Evolutionary conservation across 2,329 filamentous ascomycete genomes (phyloP).

Genomic region (Hymenoscyphus repandus): DNA sequence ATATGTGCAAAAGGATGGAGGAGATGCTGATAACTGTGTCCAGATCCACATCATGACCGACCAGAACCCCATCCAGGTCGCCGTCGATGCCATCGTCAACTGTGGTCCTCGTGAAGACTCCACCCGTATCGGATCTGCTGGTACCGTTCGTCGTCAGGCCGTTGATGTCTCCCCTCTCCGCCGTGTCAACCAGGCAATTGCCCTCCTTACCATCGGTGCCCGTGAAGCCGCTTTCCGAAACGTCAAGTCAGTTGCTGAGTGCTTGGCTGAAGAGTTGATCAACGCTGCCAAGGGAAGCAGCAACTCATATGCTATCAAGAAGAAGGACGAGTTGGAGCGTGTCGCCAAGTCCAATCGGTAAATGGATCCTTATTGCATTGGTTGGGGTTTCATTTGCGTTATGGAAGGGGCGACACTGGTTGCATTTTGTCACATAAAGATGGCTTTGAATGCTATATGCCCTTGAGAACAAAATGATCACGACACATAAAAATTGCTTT

Average conservation of each 20-base stretch:
- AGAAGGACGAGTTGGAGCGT: constrained; percentile 99
- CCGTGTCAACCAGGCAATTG: constrained; percentile 99
- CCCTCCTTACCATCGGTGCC: constrained; percentile 97
- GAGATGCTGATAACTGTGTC: constrained; percentile 16
- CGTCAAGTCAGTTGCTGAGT: constrained; percentile 99
- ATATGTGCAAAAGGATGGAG: constrained; percentile 5
- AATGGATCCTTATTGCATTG: constrained; percentile 41
- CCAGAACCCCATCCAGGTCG: constrained; percentile 99
- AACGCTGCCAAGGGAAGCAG: constrained; percentile 99
- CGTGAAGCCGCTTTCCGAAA: constrained; percentile 99
- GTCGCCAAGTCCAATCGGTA: constrained; percentile 99
- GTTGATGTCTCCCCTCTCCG: constrained; percentile 99
- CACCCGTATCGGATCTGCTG: constrained; percentile 98
- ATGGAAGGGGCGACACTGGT: constrained; percentile 26
- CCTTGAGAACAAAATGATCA: constrained; percentile 5
- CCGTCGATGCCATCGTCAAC: constrained; percentile 99
- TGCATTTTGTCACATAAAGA: constrained; percentile 32
- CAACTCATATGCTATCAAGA: constrained; percentile 99
- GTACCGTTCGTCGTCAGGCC: constrained; percentile 99
- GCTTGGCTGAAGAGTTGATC: constrained; percentile 99
- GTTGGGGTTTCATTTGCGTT: constrained; percentile 30
- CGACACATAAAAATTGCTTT: neutral
- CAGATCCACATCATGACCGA: constrained; percentile 99
- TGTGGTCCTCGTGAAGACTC: constrained; percentile 99
- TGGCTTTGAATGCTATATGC: constrained; percentile 14